Conservation (phyloP, 352 stramenopile species). For the Phytophthora tubulina region DNA sequence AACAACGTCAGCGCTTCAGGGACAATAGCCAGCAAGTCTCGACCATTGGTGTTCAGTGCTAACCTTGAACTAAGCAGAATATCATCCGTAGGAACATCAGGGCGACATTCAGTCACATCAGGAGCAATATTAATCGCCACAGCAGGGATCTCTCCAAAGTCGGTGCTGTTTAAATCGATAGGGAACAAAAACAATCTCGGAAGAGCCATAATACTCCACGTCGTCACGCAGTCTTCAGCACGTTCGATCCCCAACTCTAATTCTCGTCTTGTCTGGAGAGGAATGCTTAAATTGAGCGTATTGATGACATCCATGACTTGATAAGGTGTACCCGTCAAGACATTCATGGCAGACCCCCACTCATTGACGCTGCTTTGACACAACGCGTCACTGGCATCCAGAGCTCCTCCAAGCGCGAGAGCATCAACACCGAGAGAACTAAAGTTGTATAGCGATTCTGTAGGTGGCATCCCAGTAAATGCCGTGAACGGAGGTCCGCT, state of each 20-base stretch:
- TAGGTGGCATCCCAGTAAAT: conserved; percentile 22
- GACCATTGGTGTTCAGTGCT: conserved; percentile 19
- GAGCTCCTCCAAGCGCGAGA: conserved; percentile 17
- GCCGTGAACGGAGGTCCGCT: conserved; percentile 33
- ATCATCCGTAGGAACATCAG: conserved; percentile 18
- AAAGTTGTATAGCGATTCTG: conserved; percentile 31
- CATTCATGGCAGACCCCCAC: conserved; percentile 34
- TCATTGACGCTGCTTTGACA: conserved; percentile 34
- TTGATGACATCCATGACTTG: conserved; percentile 30
- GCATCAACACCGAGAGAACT: conserved; percentile 23
- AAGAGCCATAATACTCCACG: conserved; percentile 38
- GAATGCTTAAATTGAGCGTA: conserved; percentile 30
- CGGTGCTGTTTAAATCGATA: conserved; percentile 16
- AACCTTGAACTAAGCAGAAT: conserved; percentile 23
- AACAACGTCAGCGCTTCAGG: conserved; percentile 36
- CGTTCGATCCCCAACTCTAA: conserved; percentile 27
- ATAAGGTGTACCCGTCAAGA: conserved; percentile 22
- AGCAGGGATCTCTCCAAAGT: conserved; percentile 26
- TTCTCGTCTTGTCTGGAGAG: conserved; percentile 27
- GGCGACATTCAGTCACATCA: conserved; percentile 22
- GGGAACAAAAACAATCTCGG: conserved; percentile 37
- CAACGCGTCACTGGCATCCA: conserved; percentile 27
- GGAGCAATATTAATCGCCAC: conserved; percentile 39
- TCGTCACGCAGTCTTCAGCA: conserved; percentile 25
- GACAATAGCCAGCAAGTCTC: conserved; percentile 35